These are phyloP conservation scores for Odonthalia washingtoniensis DNA, from an alignment of 31 red algal species.

Conservation along the genomic window DNA sequence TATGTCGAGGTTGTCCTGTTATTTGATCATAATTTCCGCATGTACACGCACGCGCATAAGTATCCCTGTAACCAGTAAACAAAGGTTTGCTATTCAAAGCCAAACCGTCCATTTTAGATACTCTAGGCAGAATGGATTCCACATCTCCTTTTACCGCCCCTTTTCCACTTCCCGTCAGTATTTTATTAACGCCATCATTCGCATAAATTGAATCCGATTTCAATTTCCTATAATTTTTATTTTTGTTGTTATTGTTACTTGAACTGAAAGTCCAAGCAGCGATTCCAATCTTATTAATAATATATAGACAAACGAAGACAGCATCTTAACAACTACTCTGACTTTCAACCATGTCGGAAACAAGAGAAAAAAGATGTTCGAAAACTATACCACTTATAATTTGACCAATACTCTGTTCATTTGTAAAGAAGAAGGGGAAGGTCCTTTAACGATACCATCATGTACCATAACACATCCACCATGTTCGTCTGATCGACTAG, in stretches of 20 bases:
- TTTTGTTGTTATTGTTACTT: too few species aligned
- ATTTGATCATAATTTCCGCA: too few species aligned
- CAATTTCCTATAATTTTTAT: too few species aligned
- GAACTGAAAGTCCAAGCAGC: not conserved
- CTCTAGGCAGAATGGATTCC: not conserved
- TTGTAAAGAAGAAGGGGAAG: not conserved
- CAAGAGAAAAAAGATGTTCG: not conserved
- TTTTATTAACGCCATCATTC: not conserved
- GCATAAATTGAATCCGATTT: not conserved
- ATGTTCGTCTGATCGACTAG: not conserved
- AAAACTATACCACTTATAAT: not conserved
- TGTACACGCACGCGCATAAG: too few species aligned
- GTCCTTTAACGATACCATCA: not conserved
- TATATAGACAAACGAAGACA: not conserved
- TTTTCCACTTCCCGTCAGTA: not conserved
- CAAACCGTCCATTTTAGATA: not conserved
- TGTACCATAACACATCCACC: not conserved
- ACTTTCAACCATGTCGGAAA: not conserved
- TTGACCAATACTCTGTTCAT: not conserved
- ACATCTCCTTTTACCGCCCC: not conserved
- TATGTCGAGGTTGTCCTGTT: too few species aligned
- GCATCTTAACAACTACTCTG: not conserved
- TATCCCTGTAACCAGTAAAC: not conserved
- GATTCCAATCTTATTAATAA: not conserved
- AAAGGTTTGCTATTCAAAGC: not conserved